Base-by-base conservation (phyloP, 2,329 filamentous ascomycete genomes). In the Fusarium anguioides region DNA sequence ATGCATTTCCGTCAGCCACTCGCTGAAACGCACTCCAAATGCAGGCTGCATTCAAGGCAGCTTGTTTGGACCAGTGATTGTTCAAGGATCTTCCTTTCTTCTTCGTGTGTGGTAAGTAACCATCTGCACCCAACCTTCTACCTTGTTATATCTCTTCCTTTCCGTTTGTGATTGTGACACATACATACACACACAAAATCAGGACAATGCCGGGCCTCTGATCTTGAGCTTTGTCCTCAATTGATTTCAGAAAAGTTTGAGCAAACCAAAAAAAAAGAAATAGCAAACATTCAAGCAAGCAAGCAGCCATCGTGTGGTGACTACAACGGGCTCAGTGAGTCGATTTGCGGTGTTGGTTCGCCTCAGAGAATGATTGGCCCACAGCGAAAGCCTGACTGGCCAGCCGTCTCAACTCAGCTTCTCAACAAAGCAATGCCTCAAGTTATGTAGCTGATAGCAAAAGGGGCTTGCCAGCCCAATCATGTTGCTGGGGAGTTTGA, bases 291-390 rank as follows among this genome's bases (percentile, higher is more conserved):
- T 33, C 18, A 29, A 36, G 18, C 24, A 35, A 42, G n/a, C 33
- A 21, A 33, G 21, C 18, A 58, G 23, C 8, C 24, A 29, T 51
- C 21, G 26, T 29, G 23, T 50, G 17, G 60, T 33, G n/a, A n/a
- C n/a, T 15, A 49, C 37, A 26, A 24, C 27, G 20, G 31, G 57
- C 18, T 31, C 21, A 14, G 17, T 21, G 18, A 39, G 36, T 41
- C 24, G 26, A 35, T 27, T 41, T 27, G 20, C 35, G 20, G 31
- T 39, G 18, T 24, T 31, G 46, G 31, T 60, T 23, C 61, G 61
- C 61, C 61, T 60, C 14, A 31, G 15, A n/a, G 10, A 63, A 53
- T 53, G 61, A 64, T 64, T 64, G 61, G 61, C 10, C 35, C 20
- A 61, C 50, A 57, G 15, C 14, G 15, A 18, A 5, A 23, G n/a